Evolutionary conservation across 495 filamentous ascomycete species (phyloP).

Genomic region (Saxispiralis lemnorum): DNA sequence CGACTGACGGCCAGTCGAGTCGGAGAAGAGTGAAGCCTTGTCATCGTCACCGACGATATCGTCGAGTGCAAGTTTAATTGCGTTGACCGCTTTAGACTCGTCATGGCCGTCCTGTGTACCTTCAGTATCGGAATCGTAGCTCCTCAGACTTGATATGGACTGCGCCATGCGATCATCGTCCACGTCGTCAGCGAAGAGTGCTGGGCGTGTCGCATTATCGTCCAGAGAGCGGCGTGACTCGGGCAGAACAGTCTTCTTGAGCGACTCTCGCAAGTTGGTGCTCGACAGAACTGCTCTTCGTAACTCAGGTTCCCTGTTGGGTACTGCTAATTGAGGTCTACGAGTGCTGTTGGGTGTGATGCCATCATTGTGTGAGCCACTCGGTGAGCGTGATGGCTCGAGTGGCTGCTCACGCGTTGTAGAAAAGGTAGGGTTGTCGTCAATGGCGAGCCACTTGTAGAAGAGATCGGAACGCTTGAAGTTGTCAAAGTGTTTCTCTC

Average conservation of each 20-base stretch:
- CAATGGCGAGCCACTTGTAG: constrained; percentile 85
- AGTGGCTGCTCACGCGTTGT: constrained; percentile 9
- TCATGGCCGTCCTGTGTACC: constrained; percentile 15
- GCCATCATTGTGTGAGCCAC: constrained; percentile 1
- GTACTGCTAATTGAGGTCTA: constrained; percentile 2
- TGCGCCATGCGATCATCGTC: constrained; percentile 44
- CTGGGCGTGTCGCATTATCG: constrained; percentile 35
- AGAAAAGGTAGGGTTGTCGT: constrained; percentile 43
- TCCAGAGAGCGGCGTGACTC: constrained; percentile 37
- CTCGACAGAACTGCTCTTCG: constrained; percentile 41
- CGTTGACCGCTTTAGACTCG: constrained; percentile 55
- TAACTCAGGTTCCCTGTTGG: constrained; percentile 28
- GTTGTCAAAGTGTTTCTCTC: constrained; percentile 55
- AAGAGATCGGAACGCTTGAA: constrained; percentile 88
- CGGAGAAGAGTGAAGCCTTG: constrained; percentile 32
- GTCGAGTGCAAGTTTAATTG: constrained; percentile 86
- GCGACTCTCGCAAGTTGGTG: constrained; percentile 33
- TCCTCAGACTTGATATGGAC: constrained; percentile 40
- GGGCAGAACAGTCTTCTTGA: constrained; percentile 22
- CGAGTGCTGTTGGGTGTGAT: constrained; percentile 11
- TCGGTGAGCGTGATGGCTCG: constrained; percentile 16
- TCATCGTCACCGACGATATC: constrained; percentile 74
- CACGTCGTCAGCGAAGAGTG: constrained; percentile 49
- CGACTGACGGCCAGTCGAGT: constrained; percentile 28
- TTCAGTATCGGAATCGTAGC: constrained; percentile 29